Percentiles rank a stretch among this genome's conserved stretches.
Conservation (phyloP, 495 filamentous ascomycete genomes). For the Tuber umbilicatum region DNA sequence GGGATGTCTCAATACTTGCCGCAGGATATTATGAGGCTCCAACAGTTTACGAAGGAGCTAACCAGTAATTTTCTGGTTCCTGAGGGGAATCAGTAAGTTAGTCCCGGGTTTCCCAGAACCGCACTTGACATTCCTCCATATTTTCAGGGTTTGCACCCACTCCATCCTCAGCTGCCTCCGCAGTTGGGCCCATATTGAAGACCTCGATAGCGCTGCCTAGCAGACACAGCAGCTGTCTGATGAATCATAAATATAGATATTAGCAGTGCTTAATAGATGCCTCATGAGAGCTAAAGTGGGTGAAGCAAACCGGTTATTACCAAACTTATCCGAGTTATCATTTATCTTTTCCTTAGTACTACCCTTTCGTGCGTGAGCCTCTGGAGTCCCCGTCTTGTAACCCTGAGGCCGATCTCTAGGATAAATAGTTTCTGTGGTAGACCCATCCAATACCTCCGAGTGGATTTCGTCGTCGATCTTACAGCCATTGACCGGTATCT, state of each 20-base stretch:
- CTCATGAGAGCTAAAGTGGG: slow-evolving; percentile 12
- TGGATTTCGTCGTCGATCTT: slow-evolving; percentile 76
- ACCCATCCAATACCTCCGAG: slow-evolving; percentile 79
- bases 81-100: no score
- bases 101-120: neutral
- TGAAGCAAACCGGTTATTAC: slow-evolving; percentile 79
- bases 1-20: neutral
- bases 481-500: slow-evolving; percentile 77
- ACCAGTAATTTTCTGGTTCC: neutral
- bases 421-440: slow-evolving; percentile 88
- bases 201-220: slow-evolving; percentile 98
- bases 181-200: slow-evolving; percentile 90
- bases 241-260: slow-evolving; percentile 7
- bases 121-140: no score
- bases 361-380: slow-evolving; percentile 89
- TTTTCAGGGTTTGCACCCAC: slow-evolving; percentile 36
- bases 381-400: slow-evolving; percentile 97
- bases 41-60: neutral
- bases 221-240: slow-evolving; percentile 91
- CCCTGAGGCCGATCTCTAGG: slow-evolving; percentile 91
- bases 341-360: slow-evolving; percentile 98
- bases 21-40: neutral
- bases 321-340: slow-evolving; percentile 97
- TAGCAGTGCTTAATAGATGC: slow-evolving; percentile 4
- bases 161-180: slow-evolving; percentile 91